phyloP scores from a whole-genome alignment of 768 basidiomycete genomes.

The Suillus variegatus region DNA sequence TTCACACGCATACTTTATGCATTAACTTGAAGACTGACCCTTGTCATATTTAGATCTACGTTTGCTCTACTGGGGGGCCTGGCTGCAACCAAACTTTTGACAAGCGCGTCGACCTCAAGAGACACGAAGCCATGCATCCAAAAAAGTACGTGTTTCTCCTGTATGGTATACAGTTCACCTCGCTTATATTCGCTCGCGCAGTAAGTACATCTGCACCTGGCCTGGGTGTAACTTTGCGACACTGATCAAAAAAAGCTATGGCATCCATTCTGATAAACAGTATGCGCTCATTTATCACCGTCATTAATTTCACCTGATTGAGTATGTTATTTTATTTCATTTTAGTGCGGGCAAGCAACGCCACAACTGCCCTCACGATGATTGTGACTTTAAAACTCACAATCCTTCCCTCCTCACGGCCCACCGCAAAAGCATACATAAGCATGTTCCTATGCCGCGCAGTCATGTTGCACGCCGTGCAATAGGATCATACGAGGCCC shows the following conservation, averaged over 20 bases:
- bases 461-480: neutral
- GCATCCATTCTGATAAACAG: conserved; percentile 22
- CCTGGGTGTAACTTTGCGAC: conserved; percentile 16
- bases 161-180: too few species aligned
- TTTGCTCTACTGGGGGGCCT: conserved; percentile 11
- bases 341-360: conserved; percentile 23
- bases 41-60: conserved; percentile 8
- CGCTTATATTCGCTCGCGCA: too few species aligned
- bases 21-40: neutral
- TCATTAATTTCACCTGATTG: too few species aligned
- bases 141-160: too few species aligned
- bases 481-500: neutral
- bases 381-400: conserved; percentile 21
- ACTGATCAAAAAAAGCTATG: conserved; percentile 21
- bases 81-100: conserved; percentile 18
- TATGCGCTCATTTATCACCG: conserved; percentile 6
- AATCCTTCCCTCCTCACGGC: conserved; percentile 27
- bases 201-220: conserved; percentile 15
- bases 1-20: neutral
- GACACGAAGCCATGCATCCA: too few species aligned
- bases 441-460: conserved; percentile 16
- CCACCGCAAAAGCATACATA: conserved; percentile 25
- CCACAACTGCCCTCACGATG: conserved; percentile 6
- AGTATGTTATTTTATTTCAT: conserved; percentile 6
- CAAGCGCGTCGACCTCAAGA: neutral